Conservation (phyloP, 495 filamentous ascomycete genomes). For the Platismatia glauca region DNA sequence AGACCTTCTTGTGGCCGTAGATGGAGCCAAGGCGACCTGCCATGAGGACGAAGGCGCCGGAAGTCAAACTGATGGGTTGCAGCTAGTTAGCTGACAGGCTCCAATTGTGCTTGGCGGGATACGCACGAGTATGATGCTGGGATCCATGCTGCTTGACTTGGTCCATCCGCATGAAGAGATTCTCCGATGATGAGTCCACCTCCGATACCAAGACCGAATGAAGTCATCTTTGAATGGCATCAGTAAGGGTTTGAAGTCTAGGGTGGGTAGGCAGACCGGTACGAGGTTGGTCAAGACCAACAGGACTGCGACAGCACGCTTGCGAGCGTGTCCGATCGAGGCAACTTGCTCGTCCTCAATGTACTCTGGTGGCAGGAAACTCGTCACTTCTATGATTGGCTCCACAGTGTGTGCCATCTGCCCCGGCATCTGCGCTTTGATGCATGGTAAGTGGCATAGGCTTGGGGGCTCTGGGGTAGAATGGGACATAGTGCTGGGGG, state of each 20-base stretch:
- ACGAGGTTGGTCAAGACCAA: slow-evolving; percentile 6
- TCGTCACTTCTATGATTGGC: too few species aligned
- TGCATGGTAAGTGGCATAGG: neutral
- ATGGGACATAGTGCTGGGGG: neutral
- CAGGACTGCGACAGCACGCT: slow-evolving; percentile 3
- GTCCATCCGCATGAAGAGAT: slow-evolving; percentile 21
- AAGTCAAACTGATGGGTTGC: neutral
- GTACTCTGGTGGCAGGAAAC: neutral
- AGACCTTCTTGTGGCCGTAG: slow-evolving; percentile 40
- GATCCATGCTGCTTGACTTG: slow-evolving; percentile 26
- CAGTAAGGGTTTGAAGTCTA: too few species aligned
- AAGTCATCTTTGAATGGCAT: slow-evolving; percentile 21
- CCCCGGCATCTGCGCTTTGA: neutral
- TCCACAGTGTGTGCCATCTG: too few species aligned
- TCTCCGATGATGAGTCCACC: slow-evolving; percentile 24
- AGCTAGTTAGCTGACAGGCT: neutral
- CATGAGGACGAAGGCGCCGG: slow-evolving; percentile 5
- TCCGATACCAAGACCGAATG: slow-evolving; percentile 26
- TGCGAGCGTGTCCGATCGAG: neutral
- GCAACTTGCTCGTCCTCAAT: neutral
- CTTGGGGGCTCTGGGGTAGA: neutral
- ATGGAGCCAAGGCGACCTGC: slow-evolving; percentile 43
- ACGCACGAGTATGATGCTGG: slow-evolving; percentile 34
- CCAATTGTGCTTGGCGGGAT: slow-evolving; percentile 20
- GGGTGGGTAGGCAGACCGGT: neutral